Percentiles rank a stretch among this genome's conserved stretches.
phyloP scores from a whole-genome alignment of 2,329 filamentous ascomycete species.

The Huntiella moniliformis region DNA sequence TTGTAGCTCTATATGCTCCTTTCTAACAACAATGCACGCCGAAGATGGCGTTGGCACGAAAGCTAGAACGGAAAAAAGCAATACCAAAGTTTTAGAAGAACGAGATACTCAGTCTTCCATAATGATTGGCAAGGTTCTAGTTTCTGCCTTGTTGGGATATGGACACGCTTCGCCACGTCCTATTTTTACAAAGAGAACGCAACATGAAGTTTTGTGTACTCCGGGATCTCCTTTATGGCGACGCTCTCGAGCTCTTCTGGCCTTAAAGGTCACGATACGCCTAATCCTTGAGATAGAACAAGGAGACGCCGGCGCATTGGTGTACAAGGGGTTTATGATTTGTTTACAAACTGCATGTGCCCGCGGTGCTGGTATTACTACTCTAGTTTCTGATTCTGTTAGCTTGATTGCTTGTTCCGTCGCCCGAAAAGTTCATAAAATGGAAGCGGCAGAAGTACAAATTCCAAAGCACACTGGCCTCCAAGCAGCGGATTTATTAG shows the following conservation, averaged over 20 bases:
- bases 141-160: constrained; percentile 20
- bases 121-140: constrained; percentile 31
- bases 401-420: too few species aligned
- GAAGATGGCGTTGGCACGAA: constrained; percentile 14
- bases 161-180: constrained; percentile 16
- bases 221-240: constrained; percentile 24
- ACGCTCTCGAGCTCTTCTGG: constrained; percentile 34
- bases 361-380: too few species aligned
- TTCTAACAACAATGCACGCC: constrained; percentile 16
- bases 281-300: constrained; percentile 10
- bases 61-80: constrained; percentile 20
- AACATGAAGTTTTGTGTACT: constrained; percentile 33
- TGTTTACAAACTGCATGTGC: constrained; percentile 17
- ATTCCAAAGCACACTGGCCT: too few species aligned
- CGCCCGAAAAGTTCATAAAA: too few species aligned
- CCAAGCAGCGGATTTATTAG: too few species aligned
- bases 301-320: not conserved
- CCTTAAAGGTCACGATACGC: constrained; percentile 33
- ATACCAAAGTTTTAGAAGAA: constrained; percentile 20
- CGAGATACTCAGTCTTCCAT: constrained; percentile 30
- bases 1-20: constrained; percentile 1
- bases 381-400: too few species aligned
- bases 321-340: constrained; percentile 34
- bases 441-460: too few species aligned
- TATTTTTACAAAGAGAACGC: constrained; percentile 29